Percentiles rank a stretch among this genome's conserved stretches.
Conservation (phyloP, 768 basidiomycete species). For the Phlebiopsis gigantea region DNA sequence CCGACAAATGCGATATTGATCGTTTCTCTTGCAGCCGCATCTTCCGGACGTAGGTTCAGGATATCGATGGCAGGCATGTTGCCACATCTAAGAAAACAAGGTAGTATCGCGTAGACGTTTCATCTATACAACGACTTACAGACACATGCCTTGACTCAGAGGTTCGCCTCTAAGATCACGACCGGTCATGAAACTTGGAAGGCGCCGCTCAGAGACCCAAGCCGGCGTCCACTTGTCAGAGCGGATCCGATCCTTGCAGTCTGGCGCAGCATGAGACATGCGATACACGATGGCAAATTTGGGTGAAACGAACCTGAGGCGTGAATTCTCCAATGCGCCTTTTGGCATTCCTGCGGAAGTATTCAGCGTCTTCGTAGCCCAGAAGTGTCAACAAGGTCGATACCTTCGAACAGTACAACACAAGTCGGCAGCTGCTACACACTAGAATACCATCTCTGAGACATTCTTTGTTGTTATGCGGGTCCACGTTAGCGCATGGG, state of each 20-base stretch:
- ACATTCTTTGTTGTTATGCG: conserved; percentile 15
- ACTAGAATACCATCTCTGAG: conserved; percentile 24
- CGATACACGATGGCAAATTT: conserved; percentile 10
- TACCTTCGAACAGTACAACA: conserved; percentile 42
- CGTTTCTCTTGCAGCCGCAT: conserved; percentile 12
- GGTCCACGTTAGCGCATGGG: neutral
- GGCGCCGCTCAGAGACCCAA: neutral
- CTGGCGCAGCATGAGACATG: conserved; percentile 19
- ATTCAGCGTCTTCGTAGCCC: neutral
- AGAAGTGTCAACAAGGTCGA: neutral
- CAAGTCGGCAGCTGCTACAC: conserved; percentile 29
- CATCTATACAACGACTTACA: neutral
- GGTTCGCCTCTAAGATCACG: neutral
- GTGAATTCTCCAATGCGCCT: neutral
- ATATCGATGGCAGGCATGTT: conserved; percentile 31
- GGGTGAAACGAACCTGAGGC: neutral
- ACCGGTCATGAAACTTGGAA: conserved; percentile 16
- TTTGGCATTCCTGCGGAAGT: neutral
- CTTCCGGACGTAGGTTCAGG: conserved; percentile 24
- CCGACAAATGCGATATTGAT: conserved; percentile 22
- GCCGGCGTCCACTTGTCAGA: neutral
- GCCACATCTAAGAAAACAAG: conserved; percentile 22
- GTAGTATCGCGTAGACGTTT: neutral
- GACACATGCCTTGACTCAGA: conserved; percentile 20
- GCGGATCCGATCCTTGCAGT: conserved; percentile 13